Evolutionary conservation across 108 stramenopile genomes (phyloP).

Genomic region (Fistulifera pelliculosa): DNA sequence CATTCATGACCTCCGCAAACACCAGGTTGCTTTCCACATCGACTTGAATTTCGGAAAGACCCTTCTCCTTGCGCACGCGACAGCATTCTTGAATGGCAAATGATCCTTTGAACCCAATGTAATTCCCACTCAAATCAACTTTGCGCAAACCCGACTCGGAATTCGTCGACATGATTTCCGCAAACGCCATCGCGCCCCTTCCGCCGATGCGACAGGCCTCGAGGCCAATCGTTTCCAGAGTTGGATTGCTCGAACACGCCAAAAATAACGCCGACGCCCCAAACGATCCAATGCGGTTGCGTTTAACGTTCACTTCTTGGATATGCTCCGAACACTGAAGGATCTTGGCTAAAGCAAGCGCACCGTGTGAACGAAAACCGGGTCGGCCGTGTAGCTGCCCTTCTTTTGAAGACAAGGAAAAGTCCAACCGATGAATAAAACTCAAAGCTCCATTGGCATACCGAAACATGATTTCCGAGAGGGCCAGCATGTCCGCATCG

Average conservation of each 20-base stretch:
- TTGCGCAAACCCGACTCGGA: conserved; percentile 28
- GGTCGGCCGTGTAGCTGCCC: conserved; percentile 29
- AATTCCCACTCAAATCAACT: conserved; percentile 56
- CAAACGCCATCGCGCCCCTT: conserved; percentile 65
- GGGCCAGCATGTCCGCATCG: conserved; percentile 76
- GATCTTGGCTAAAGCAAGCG: conserved; percentile 57
- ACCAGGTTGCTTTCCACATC: conserved; percentile 74
- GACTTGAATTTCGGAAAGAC: conserved; percentile 18
- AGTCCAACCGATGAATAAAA: conserved; percentile 57
- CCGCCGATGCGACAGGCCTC: conserved; percentile 65
- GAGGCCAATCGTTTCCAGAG: conserved; percentile 34
- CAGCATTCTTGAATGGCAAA: conserved; percentile 44
- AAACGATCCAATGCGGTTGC: conserved; percentile 71
- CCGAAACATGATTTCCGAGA: conserved; percentile 50
- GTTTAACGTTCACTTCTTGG: conserved; percentile 47
- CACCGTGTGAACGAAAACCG: conserved; percentile 71
- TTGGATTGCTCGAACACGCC: conserved; percentile 42
- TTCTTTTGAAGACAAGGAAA: conserved; percentile 40
- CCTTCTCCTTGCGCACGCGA: conserved; percentile 14
- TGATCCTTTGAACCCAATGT: conserved; percentile 60
- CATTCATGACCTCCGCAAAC: conserved; percentile 82
- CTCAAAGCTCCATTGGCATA: conserved; percentile 54
- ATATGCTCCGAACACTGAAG: conserved; percentile 41
- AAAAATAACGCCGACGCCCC: conserved; percentile 62
- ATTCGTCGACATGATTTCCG: conserved; percentile 22